Base-by-base conservation (phyloP, 2,329 filamentous ascomycete species). In the Fusarium odoratissimum region DNA sequence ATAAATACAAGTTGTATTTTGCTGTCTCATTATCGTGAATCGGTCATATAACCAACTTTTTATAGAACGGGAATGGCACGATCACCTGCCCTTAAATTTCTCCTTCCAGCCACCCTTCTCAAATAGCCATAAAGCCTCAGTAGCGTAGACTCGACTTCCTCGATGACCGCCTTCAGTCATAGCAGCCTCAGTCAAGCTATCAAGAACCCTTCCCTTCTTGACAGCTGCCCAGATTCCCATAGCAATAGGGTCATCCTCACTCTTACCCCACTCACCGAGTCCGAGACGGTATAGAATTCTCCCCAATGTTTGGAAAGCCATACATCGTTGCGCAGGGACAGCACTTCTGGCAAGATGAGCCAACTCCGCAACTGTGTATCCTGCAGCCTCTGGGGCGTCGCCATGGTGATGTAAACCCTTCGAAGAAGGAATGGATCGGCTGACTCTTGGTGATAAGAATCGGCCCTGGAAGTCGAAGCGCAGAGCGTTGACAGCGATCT, bases 391-490 rank as follows among this genome's bases (percentile, higher is more conserved):
- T 21, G 96, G 96, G 3, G 95, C 95, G 65, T 95, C 91, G 71
- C 93, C 95, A 80, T 99, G 96, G 81, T 99, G 95, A 81, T 99
- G 96, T 19, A 99, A 87, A 0, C 96, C 96, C 67, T 92, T 89
- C 17, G 90, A 91, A 2, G 90, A 90, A 9, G 95, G 93, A 31
- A 98, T 91, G 4, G 89, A 86, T 61, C 95, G 88, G 31, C 94
- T 91, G 38, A 90, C 88, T 54, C 90, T 87, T 0, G 96, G 96
- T 0, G 95, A 90, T 17, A 99, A 87, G 6, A 99, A 87, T 1
- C 88, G 87, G 69, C 95, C 96, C 56, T 87, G 89, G 80, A 99
- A 97, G 80, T 95, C 92, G 85, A 98, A 99, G 63, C 96, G 93
- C 56, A 99, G 87, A 38, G 93, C 90, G 2, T 92, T 91, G 3